These are phyloP conservation scores for Fistulifera solaris DNA, from an alignment of 108 stramenopile species.

Conservation along the genomic window DNA sequence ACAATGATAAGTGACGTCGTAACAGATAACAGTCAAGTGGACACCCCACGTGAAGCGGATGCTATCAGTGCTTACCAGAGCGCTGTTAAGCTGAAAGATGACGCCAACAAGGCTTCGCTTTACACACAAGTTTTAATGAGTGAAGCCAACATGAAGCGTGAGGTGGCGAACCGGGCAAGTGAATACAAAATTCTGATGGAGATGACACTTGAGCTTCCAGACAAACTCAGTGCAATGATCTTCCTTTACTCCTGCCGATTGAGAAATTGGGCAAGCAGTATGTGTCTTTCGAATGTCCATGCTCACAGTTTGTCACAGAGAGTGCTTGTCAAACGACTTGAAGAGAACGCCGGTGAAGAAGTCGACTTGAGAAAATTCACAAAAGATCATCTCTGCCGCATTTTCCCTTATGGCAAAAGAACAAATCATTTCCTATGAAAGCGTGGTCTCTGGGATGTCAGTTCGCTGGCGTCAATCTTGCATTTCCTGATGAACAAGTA, in stretches of 20 bases:
- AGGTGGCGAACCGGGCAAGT: slow-evolving; percentile 39
- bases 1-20: slow-evolving; percentile 50
- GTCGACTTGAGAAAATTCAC: slow-evolving; percentile 46
- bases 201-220: slow-evolving; percentile 37
- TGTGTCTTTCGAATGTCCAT: slow-evolving; percentile 33
- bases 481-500: slow-evolving; percentile 64
- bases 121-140: slow-evolving; percentile 15
- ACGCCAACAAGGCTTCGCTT: slow-evolving; percentile 27
- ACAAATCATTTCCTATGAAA: slow-evolving; percentile 81
- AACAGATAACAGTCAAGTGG: slow-evolving; percentile 22
- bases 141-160: slow-evolving; percentile 37
- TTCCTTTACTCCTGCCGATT: slow-evolving; percentile 45
- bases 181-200: slow-evolving; percentile 57
- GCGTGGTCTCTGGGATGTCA: slow-evolving; percentile 88
- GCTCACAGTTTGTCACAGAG: slow-evolving; percentile 59
- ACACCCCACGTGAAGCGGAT: slow-evolving; percentile 35
- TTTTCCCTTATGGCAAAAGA: slow-evolving; percentile 63
- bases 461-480: slow-evolving; percentile 85
- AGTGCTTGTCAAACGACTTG: slow-evolving; percentile 26
- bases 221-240: slow-evolving; percentile 42
- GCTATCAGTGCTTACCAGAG: slow-evolving; percentile 51
- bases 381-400: slow-evolving; percentile 58
- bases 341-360: slow-evolving; percentile 27
- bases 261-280: slow-evolving; percentile 60
- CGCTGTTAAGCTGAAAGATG: slow-evolving; percentile 25